Percentiles rank a stretch among this genome's conserved stretches.
Evolutionary conservation across 768 basidiomycete species (phyloP).

Genomic region (Rhodotorula graminis): DNA sequence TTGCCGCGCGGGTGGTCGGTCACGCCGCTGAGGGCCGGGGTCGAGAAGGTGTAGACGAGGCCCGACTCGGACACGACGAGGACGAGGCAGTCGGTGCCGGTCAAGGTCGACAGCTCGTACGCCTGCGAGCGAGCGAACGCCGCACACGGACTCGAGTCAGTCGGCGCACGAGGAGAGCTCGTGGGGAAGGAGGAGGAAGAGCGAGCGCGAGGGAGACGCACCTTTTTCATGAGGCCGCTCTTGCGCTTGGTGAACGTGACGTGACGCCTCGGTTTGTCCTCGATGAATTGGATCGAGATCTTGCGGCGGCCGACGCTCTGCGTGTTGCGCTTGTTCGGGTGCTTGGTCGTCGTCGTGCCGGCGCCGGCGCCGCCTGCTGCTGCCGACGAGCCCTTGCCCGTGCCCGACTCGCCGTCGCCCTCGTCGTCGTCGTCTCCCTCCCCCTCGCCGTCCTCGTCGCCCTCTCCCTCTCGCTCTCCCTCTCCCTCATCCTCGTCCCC

Average conservation of each 20-base stretch:
- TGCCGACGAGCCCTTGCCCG: neutral
- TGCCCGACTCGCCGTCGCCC: too few relatives aligned
- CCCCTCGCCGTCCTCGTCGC: too few relatives aligned
- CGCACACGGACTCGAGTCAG: too few relatives aligned
- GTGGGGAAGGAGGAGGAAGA: neutral
- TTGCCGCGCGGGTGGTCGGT: conserved; percentile 18
- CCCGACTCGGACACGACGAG: conserved; percentile 36
- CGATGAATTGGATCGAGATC: conserved; percentile 33
- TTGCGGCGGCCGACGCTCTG: conserved; percentile 32
- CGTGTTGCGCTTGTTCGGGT: conserved; percentile 34
- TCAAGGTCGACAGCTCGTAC: conserved; percentile 38
- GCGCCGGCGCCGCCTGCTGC: too few relatives aligned
- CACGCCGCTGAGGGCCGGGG: conserved; percentile 24
- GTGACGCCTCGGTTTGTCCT: conserved; percentile 32
- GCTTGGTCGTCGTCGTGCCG: too few relatives aligned
- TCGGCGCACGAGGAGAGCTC: too few relatives aligned
- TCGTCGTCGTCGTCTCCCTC: neutral
- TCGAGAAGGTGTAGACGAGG: conserved; percentile 35
- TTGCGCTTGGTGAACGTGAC: conserved; percentile 40
- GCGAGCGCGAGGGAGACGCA: neutral
- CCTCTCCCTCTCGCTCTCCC: too few relatives aligned
- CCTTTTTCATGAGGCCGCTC: conserved; percentile 41
- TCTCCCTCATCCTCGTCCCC: too few relatives aligned
- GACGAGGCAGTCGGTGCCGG: conserved; percentile 35
- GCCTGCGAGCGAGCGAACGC: conserved; percentile 3